Conservation (phyloP, 2,329 filamentous ascomycete species). For the Endothia cerciana region DNA sequence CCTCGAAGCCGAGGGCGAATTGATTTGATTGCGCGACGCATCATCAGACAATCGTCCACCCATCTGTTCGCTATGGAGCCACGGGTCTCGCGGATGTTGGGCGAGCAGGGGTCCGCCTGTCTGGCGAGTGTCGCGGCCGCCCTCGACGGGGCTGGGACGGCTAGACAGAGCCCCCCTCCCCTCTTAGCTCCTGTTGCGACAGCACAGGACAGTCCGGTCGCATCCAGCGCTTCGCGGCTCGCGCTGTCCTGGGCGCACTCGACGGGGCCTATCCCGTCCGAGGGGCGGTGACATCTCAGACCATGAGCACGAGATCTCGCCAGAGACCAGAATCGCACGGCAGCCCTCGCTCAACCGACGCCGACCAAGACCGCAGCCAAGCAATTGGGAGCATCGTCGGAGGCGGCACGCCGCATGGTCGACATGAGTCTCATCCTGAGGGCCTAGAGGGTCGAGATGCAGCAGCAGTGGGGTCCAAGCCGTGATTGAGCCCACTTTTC, state of each 20-base stretch:
- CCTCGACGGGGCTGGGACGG: slow-evolving; percentile 9
- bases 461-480: slow-evolving; percentile 19
- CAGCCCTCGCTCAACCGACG: background rate
- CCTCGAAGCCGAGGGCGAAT: slow-evolving; percentile 13
- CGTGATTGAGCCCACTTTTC: slow-evolving; percentile 13
- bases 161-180: slow-evolving; percentile 17
- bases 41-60: slow-evolving; percentile 25
- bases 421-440: slow-evolving; percentile 21
- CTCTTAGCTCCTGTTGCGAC: slow-evolving; percentile 19
- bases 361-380: background rate
- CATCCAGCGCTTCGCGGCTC: slow-evolving; percentile 24
- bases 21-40: slow-evolving; percentile 27
- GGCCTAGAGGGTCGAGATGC: slow-evolving; percentile 7
- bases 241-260: background rate
- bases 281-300: background rate
- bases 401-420: slow-evolving; percentile 5
- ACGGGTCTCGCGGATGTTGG: slow-evolving; percentile 25
- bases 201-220: slow-evolving; percentile 23
- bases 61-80: slow-evolving; percentile 24
- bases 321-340: background rate
- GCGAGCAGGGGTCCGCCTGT: slow-evolving; percentile 21
- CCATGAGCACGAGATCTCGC: background rate
- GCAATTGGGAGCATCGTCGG: background rate
- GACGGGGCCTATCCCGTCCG: background rate
- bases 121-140: slow-evolving; percentile 21